Conservation (phyloP, 768 basidiomycete genomes). For the Pulveroboletus sp. region DNA sequence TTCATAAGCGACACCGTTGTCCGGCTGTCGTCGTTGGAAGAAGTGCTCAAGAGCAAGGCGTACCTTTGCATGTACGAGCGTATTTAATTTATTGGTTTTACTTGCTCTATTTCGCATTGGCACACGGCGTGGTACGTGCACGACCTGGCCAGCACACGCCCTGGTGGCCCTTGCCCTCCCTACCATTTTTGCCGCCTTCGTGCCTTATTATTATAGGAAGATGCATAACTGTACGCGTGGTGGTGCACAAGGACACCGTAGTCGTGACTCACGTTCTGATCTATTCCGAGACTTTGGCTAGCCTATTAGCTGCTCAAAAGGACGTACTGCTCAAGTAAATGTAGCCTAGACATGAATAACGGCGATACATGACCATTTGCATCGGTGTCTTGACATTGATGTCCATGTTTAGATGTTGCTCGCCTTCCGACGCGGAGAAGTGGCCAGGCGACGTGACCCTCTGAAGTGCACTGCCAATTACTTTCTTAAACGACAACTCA, state of each 20-base stretch:
- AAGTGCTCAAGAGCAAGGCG: constrained; percentile 86
- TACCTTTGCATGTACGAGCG: constrained; percentile 94
- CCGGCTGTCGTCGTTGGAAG: constrained; percentile 74
- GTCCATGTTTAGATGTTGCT: not conserved
- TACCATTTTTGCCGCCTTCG: not conserved
- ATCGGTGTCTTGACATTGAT: not conserved
- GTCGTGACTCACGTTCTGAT: not conserved
- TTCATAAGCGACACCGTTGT: constrained; percentile 90
- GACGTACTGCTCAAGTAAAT: not conserved
- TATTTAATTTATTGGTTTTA: constrained; percentile 34
- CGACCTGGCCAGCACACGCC: not conserved
- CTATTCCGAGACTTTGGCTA: not conserved
- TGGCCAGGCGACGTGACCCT: not conserved
- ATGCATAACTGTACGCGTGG: too few relatives aligned
- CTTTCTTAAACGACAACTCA: too few relatives aligned
- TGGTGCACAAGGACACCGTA: not conserved
- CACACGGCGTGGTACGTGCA: not conserved
- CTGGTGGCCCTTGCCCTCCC: not conserved
- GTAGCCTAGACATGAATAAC: not conserved
- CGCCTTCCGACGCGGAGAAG: not conserved
- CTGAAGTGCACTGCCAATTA: not conserved
- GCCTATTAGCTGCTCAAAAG: not conserved
- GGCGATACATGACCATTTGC: not conserved
- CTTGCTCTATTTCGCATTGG: not conserved
- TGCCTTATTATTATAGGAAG: not conserved